phyloP scores from a whole-genome alignment of 768 basidiomycete genomes.

The Lyophyllum shimeji region DNA sequence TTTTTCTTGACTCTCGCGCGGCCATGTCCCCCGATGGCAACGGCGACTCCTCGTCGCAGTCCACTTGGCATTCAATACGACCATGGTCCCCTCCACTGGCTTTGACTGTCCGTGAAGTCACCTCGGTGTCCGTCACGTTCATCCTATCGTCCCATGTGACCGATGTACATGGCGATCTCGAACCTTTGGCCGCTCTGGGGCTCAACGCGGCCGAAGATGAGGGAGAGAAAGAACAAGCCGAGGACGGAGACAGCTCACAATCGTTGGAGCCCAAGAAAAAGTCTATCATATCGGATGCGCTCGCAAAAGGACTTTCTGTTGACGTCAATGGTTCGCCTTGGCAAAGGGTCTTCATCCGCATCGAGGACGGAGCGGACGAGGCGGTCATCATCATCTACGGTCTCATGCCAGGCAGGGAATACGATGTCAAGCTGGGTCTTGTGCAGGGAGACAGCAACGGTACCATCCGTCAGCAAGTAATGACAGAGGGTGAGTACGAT shows the following conservation, averaged over 20 bases:
- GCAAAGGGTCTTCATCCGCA: conserved; percentile 76
- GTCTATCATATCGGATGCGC: conserved; percentile 60
- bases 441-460: conserved; percentile 56
- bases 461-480: conserved; percentile 59
- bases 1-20: background rate
- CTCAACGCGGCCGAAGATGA: conserved; percentile 30
- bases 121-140: conserved; percentile 84
- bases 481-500: conserved; percentile 53
- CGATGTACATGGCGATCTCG: conserved; percentile 33
- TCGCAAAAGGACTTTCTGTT: conserved; percentile 74
- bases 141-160: conserved; percentile 59
- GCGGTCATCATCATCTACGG: conserved; percentile 92
- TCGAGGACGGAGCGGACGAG: conserved; percentile 81
- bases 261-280: conserved; percentile 25
- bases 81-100: conserved; percentile 76
- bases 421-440: conserved; percentile 84
- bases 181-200: conserved; percentile 43
- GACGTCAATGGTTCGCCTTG: conserved; percentile 79
- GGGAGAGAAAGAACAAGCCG: conserved; percentile 34
- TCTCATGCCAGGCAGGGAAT: conserved; percentile 83
- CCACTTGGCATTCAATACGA: conserved; percentile 68
- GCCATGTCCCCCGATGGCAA: conserved; percentile 27
- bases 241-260: conserved; percentile 28
- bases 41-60: conserved; percentile 18
- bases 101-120: conserved; percentile 74